Base-by-base conservation (phyloP, 2,329 filamentous ascomycete species). In the Pseudogymnoascus destructans region DNA sequence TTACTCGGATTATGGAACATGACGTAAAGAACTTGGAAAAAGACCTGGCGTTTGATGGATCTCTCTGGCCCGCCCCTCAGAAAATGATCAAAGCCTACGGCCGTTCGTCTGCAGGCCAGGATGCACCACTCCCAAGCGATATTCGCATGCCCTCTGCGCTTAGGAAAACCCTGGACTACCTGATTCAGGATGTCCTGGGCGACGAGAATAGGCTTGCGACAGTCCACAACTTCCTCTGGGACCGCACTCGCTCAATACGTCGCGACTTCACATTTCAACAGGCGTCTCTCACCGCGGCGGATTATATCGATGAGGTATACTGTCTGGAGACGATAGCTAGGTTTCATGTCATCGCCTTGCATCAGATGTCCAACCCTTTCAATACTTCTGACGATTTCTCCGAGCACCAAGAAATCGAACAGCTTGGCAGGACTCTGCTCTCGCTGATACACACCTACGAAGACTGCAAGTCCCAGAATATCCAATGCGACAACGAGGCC, bases 81-180 rank as follows among this genome's bases (percentile, higher is more conserved):
- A 74, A 75, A 60, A 85, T 86, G 80, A 78, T 86, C 59, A 87
- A 86, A 68, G 81, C 82, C 61, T 74, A 85, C 61, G 82, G 82
- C 49, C 77, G 84, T 52, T 86, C 84, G 23, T 82, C 84, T 32
- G 84, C 84, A 49, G 84, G 84, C 23, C 81, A 84, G 65, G 82
- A 86, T 64, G 79, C 81, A 5, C 82, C 83, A 10, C 70, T 86
- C 32, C 84, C 84, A 1, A 84, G 82, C 75, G 84, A 87, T 63
- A 82, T 86, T 15, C 77, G 82, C 59, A 84, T 82, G 2, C 75
- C 81, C 6, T 70, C 75, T 9, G 75, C 80, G 3, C 74, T 87
- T 32, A 76, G 77, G 63, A 74, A 75, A 60, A 83, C 82, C 0
- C 72, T 85, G 5, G 77, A 85, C 66, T 86, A 87, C 63, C 72